Evolutionary conservation across 73 alveolate genomes (phyloP).

Genomic region (Uronychia setigera): DNA sequence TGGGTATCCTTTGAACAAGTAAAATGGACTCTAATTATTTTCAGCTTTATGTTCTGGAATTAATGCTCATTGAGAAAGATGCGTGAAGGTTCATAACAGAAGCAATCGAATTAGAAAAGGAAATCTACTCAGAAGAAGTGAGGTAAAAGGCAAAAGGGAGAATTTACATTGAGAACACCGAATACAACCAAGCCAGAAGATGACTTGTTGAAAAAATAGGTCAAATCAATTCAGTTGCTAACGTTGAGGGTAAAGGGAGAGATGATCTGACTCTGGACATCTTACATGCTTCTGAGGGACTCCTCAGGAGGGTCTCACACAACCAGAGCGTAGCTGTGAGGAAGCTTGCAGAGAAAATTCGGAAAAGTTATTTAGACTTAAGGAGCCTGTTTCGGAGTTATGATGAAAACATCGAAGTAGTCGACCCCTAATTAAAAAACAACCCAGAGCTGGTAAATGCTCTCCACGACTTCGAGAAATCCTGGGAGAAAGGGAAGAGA

Average conservation of each 20-base stretch:
- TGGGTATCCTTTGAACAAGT: constrained; percentile 62
- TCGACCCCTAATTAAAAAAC: constrained; percentile 91
- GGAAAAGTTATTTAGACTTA: constrained; percentile 22
- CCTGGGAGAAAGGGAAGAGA: constrained; percentile 88
- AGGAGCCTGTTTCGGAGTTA: constrained; percentile 82
- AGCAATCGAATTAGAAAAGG: constrained; percentile 92
- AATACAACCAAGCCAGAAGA: constrained; percentile 15
- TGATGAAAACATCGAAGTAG: constrained; percentile 90
- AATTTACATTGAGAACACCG: constrained; percentile 55
- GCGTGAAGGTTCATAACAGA: constrained; percentile 87
- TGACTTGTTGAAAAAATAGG: constrained; percentile 78
- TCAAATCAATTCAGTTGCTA: constrained; percentile 91
- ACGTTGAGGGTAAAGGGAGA: constrained; percentile 95
- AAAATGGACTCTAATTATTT: not conserved
- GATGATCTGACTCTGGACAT: constrained; percentile 86
- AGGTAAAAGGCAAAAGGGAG: constrained; percentile 90
- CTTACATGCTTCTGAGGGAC: constrained; percentile 89
- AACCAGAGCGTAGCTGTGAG: constrained; percentile 86
- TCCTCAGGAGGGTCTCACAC: constrained; percentile 80
- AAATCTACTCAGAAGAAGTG: constrained; percentile 80
- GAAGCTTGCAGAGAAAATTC: constrained; percentile 86
- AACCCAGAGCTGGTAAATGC: constrained; percentile 90
- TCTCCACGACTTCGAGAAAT: constrained; percentile 81
- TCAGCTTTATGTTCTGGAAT: constrained; percentile 87
- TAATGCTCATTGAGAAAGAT: constrained; percentile 89